Conservation (phyloP, 805 yeast species). For the Saccharomycopsis synnaedendra region DNA sequence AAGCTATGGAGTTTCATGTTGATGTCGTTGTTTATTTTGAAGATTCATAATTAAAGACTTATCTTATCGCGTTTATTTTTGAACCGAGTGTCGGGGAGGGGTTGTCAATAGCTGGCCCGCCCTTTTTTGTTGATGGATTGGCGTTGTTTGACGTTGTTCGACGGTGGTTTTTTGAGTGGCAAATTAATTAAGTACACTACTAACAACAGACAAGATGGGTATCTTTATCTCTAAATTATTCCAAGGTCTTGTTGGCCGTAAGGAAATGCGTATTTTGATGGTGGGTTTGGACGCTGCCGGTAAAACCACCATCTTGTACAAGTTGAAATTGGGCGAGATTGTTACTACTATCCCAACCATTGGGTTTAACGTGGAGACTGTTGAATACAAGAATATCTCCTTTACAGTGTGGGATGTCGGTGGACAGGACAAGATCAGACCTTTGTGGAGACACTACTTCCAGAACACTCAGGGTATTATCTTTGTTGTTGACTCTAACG, state of each 20-base stretch:
- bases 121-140: no score
- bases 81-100: no score
- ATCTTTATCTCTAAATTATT: conserved; percentile 88
- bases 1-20: no score
- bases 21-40: no score
- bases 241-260: conserved; percentile 92
- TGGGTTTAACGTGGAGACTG: conserved; percentile 96
- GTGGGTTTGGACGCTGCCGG: conserved; percentile 98
- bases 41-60: no score
- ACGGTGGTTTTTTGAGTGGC: no score
- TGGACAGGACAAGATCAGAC: conserved; percentile 99
- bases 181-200: no score
- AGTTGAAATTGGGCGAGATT: conserved; percentile 90
- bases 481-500: conserved; percentile 95
- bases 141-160: no score
- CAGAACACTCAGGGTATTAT: conserved; percentile 98
- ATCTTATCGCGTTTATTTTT: no score
- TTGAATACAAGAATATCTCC: conserved; percentile 92
- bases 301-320: conserved; percentile 92
- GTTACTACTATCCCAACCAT: conserved; percentile 95
- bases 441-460: conserved; percentile 98
- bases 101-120: no score
- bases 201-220: conserved; percentile 53
- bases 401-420: conserved; percentile 99
- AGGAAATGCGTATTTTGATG: conserved; percentile 97